Conservation (phyloP, 2,329 filamentous ascomycete species). For the Pseudopyricularia javanii region DNA sequence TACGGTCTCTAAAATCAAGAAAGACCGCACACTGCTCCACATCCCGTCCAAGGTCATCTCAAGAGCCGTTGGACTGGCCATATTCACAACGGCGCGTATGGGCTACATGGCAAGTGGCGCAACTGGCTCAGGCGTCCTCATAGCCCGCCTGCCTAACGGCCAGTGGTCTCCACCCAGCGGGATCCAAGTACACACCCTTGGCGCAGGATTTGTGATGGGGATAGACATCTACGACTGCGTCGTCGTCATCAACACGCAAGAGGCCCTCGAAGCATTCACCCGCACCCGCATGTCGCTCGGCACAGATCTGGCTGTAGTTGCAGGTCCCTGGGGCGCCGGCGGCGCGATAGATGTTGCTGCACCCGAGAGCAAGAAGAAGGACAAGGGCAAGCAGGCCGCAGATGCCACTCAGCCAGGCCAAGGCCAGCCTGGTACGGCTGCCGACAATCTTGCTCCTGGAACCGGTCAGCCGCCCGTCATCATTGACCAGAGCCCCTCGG, state of each 20-base stretch:
- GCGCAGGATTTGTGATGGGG: constrained; percentile 68
- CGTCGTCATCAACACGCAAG: constrained; percentile 68
- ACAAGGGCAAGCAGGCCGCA: constrained; percentile 45
- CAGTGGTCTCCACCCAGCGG: constrained; percentile 69
- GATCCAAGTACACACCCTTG: constrained; percentile 70
- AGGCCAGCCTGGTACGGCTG: not conserved
- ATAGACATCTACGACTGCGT: constrained; percentile 86
- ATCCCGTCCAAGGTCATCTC: constrained; percentile 48
- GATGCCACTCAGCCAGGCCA: constrained; percentile 4
- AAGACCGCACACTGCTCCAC: constrained; percentile 31
- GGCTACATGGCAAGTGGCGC: constrained; percentile 44
- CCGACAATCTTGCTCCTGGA: not conserved
- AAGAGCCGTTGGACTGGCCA: constrained; percentile 55
- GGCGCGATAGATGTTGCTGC: constrained; percentile 53
- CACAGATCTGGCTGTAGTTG: constrained; percentile 64
- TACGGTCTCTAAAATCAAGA: constrained; percentile 5
- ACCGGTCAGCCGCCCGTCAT: not conserved
- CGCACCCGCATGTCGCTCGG: constrained; percentile 65
- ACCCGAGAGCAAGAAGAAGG: constrained; percentile 27
- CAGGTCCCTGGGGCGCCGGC: constrained; percentile 57
- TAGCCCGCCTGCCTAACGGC: constrained; percentile 44
- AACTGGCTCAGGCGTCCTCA: constrained; percentile 45
- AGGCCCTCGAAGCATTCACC: constrained; percentile 67
- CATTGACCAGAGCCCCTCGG: constrained; percentile 2
- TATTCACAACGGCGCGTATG: constrained; percentile 55